Conservation (phyloP, 2,329 filamentous ascomycete species). For the Pseudocercospora fijiensis region DNA sequence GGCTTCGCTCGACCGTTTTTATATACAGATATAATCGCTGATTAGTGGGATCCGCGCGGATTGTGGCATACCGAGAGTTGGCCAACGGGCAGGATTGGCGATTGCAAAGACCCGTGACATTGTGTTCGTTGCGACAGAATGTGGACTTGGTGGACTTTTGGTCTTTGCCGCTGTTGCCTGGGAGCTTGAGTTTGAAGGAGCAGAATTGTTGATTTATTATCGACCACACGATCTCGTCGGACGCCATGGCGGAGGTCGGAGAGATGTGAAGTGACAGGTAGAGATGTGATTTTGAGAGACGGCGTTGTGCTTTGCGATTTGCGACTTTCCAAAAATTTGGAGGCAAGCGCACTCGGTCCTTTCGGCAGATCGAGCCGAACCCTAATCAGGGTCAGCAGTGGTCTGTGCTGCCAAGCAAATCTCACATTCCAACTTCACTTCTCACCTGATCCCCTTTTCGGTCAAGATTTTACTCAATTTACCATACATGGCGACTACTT, state of each 20-base stretch:
- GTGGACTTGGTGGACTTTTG: slow-evolving; percentile 78
- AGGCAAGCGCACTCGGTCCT: neutral
- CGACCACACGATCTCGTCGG: slow-evolving; percentile 96
- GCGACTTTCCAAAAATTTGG: neutral
- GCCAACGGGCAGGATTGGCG: slow-evolving; percentile 86
- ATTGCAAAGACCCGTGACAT: slow-evolving; percentile 65
- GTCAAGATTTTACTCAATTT: neutral
- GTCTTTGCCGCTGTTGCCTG: slow-evolving; percentile 31
- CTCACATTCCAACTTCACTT: neutral
- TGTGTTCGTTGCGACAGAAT: slow-evolving; percentile 83
- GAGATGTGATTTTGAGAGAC: neutral
- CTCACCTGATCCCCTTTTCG: no score
- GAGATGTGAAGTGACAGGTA: no score
- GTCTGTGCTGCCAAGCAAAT: neutral
- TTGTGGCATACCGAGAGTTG: slow-evolving; percentile 89
- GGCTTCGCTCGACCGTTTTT: slow-evolving; percentile 87
- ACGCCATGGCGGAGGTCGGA: slow-evolving; percentile 66
- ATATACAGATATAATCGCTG: slow-evolving; percentile 92
- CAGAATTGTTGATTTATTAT: slow-evolving; percentile 96
- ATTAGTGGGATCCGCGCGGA: slow-evolving; percentile 77
- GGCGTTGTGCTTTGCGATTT: neutral
- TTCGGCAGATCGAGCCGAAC: neutral
- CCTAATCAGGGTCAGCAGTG: neutral
- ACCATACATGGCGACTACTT: neutral
- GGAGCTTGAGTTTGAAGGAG: slow-evolving; percentile 82